Base-by-base conservation (phyloP, 192 early-diverging fungal species). In the Chytriomyces hyalinus region DNA sequence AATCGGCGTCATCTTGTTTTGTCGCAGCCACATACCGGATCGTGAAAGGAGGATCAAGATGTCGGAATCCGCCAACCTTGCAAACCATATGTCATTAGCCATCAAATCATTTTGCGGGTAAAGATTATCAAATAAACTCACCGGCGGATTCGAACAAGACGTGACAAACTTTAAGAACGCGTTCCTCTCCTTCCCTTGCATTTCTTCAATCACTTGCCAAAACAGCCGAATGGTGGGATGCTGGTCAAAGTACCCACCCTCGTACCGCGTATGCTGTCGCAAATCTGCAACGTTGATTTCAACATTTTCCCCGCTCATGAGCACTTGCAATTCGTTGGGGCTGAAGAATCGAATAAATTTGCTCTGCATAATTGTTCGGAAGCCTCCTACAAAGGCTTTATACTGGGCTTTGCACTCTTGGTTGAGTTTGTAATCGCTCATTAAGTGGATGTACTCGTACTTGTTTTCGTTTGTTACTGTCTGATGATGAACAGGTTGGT, bases 111-210 rank as follows among this genome's bases (percentile, higher is more conserved):
- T 36, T 36, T 36, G 36, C 36, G 2, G 0, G 0, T 2, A 36
- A 36, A 36, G 36, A 36, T 1, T 2, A 36, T 36, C 36, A 36
- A 36, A 36, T 36, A 36, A 36, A 36, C 36, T 36, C 5, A 83
- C 82, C 11, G 82, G 82, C 4, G 82, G 79, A 50, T 77, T 82
- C 6, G 73, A 79, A 61, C 83, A 84, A 24, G 69, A 74, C 9
- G 83, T 84, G 0, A 79, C 81, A 64, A 84, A 84, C 61, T 84
- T 84, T 6, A 84, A 49, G 45, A 84, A 83, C 28, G 49, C 67
- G 46, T 51, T 83, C 72, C 51, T 78, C 15, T 83, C 80, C 36
- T 83, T 78, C 6, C 75, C 13, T 53, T n/a, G 8, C 47, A 83
- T 44, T 11, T 78, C 76, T 10, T 71, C 64, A 3, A 82, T n/a